A percentile compares a stretch with the other conserved stretches of the same genome.
Conservation (phyloP, 192 early-diverging fungal species). For the Pilaira anomala region DNA sequence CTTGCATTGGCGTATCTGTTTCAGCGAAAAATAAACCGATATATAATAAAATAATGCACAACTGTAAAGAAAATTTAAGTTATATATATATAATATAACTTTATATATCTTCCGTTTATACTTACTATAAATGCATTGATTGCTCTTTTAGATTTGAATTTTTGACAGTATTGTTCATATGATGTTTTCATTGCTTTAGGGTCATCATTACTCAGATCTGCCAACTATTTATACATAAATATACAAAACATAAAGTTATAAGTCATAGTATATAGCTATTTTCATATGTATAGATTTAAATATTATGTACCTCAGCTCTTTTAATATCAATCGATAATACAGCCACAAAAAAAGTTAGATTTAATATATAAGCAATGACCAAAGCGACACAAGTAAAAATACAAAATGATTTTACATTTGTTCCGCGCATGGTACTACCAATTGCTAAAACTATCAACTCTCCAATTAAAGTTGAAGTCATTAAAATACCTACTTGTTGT, state of each 20-base stretch:
- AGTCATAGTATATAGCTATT: no score
- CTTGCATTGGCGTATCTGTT: background rate
- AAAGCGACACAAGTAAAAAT: slow-evolving; percentile 62
- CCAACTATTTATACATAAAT: no score
- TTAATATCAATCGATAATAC: slow-evolving; percentile 78
- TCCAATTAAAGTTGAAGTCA: slow-evolving; percentile 51
- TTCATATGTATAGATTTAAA: background rate
- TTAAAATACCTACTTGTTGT: slow-evolving; percentile 59
- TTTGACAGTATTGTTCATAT: background rate
- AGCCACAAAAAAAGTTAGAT: slow-evolving; percentile 76
- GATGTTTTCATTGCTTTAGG: slow-evolving; percentile 6
- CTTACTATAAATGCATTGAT: slow-evolving; percentile 13
- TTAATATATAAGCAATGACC: slow-evolving; percentile 70
- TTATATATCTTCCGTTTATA: slow-evolving; percentile 23
- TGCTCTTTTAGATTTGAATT: background rate
- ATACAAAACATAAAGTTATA: no score
- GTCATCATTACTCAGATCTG: slow-evolving; percentile 24
- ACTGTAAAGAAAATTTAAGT: background rate
- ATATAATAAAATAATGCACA: background rate
- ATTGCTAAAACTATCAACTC: slow-evolving; percentile 57
- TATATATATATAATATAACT: slow-evolving; percentile 9
- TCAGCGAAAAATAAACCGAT: background rate
- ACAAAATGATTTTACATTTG: slow-evolving; percentile 72
- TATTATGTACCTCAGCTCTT: slow-evolving; percentile 58
- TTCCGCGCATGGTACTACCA: slow-evolving; percentile 54